Base-by-base conservation (phyloP, 2,329 filamentous ascomycete genomes). In the Trichoderma cornu-damae region DNA sequence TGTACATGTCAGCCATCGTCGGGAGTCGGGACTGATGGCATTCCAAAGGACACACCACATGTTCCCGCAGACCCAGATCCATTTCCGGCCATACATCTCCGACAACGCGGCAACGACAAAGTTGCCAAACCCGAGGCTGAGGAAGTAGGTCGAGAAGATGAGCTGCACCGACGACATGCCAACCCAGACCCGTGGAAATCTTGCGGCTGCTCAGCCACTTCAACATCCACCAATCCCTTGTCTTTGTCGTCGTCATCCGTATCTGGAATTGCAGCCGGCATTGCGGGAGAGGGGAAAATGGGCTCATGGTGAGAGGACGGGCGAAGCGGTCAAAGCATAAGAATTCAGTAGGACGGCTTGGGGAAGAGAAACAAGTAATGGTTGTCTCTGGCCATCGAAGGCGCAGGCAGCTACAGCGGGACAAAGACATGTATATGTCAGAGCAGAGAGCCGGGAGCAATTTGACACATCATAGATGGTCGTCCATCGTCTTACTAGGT, bases 31-130 rank as follows among this genome's bases (percentile, higher is more conserved):
- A 20, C 67, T 69, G 6, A 72, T 60, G 3, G 69, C 58, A 59
- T 73, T 73, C 71, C 71, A 73, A 3, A 72, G 20, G 22, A 73
- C 66, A 57, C 69, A 73, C 64, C 64, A 73, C 1, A 63, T 18
- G 34, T 70, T 72, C 3, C 66, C 62, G 1, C 58, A 52, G 2
- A 73, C 37, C 70, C 70, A 74, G 1, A 73, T 64, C 1, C 66
- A 64, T 43, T 67, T 67, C 14, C 71, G 66, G 1, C 71, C 70
- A 47, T 68, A 68, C 56, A 70, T 68, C 61, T 73, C 70, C 4
- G 70, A 63, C 4, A 72, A 57, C 0, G 70, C 65, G 1, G 70
- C 72, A 6, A 72, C 59, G 5, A 69, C 51, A 40, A 73, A 70
- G 0, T 70, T 72, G 0, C 65, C 70, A 32, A 73, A 68, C 0